Percentiles rank a stretch among this genome's conserved stretches.
Conservation (phyloP, 2,329 filamentous ascomycete species). For the Microsporum audouinii region DNA sequence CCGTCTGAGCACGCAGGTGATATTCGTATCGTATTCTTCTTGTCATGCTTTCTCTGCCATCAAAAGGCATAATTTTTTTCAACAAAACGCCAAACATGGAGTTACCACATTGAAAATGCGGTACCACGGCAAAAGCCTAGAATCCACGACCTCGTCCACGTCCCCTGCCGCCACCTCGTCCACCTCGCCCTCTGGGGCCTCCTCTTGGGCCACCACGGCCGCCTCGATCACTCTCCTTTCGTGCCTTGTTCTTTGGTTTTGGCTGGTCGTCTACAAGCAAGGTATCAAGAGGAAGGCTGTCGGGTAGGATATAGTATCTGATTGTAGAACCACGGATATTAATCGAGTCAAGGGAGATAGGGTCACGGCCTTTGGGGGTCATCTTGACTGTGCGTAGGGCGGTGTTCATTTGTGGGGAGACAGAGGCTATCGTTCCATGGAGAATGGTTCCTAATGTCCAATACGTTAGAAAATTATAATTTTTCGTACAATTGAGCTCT, state of each 20-base stretch:
- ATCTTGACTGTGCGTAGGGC: constrained; percentile 92
- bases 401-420: constrained; percentile 98
- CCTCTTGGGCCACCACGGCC: constrained; percentile 37
- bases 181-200: constrained; percentile 39
- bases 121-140: constrained; percentile 15
- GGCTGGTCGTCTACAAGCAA: constrained; percentile 91
- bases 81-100: neutral
- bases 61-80: neutral
- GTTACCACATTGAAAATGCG: neutral
- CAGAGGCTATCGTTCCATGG: constrained; percentile 90
- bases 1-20: neutral
- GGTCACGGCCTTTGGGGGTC: constrained; percentile 78
- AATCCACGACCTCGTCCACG: constrained; percentile 39
- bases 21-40: neutral
- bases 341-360: constrained; percentile 83
- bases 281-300: constrained; percentile 88
- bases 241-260: constrained; percentile 99
- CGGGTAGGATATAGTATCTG: constrained; percentile 90
- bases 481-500: neutral
- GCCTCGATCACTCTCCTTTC: constrained; percentile 65
- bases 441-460: constrained; percentile 66
- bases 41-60: neutral
- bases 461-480: neutral
- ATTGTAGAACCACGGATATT: constrained; percentile 94
- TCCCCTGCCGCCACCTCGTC: constrained; percentile 43